A percentile compares a stretch with the other conserved stretches of the same genome.
Evolutionary conservation across 768 basidiomycete genomes (phyloP).

Genomic region (Pleurotus citrinopileatus): DNA sequence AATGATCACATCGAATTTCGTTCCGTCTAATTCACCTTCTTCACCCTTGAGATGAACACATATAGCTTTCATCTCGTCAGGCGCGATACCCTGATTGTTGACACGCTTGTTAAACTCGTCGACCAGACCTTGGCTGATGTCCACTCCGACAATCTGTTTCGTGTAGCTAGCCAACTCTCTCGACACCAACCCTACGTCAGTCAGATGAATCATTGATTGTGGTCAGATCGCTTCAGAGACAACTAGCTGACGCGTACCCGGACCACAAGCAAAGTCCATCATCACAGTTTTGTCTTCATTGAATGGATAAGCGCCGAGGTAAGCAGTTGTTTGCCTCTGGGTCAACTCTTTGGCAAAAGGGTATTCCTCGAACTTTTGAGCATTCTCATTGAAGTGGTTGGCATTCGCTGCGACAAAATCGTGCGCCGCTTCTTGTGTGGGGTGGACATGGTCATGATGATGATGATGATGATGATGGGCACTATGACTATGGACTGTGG

Average conservation of each 20-base stretch:
- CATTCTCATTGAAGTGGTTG: constrained; percentile 29
- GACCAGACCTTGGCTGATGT: constrained; percentile 72
- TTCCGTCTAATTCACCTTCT: constrained; percentile 45
- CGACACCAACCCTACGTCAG: constrained; percentile 62
- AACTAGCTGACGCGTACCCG: constrained; percentile 36
- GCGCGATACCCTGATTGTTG: constrained; percentile 55
- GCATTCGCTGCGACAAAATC: constrained; percentile 33
- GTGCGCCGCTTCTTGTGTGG: constrained; percentile 12
- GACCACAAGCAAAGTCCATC: constrained; percentile 77
- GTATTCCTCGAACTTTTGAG: constrained; percentile 16
- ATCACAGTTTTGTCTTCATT: constrained; percentile 52
- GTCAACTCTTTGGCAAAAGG: constrained; percentile 23
- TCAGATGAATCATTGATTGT: background rate
- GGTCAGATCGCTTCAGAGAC: background rate
- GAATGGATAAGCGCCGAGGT: constrained; percentile 43
- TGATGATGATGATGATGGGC: background rate
- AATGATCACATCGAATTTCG: constrained; percentile 66
- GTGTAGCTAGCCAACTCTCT: constrained; percentile 57
- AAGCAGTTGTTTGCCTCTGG: constrained; percentile 32
- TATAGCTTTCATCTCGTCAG: constrained; percentile 67
- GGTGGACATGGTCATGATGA: constrained; percentile 9
- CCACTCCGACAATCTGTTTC: constrained; percentile 67
- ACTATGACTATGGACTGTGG: background rate
- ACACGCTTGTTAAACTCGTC: constrained; percentile 61
- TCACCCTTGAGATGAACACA: constrained; percentile 46